Evolutionary conservation across 176 grass and related monocot species (phyloP), one percentile per base, ranked within the genome.

Genomic region (Alopecurus myosuroides): DNA sequence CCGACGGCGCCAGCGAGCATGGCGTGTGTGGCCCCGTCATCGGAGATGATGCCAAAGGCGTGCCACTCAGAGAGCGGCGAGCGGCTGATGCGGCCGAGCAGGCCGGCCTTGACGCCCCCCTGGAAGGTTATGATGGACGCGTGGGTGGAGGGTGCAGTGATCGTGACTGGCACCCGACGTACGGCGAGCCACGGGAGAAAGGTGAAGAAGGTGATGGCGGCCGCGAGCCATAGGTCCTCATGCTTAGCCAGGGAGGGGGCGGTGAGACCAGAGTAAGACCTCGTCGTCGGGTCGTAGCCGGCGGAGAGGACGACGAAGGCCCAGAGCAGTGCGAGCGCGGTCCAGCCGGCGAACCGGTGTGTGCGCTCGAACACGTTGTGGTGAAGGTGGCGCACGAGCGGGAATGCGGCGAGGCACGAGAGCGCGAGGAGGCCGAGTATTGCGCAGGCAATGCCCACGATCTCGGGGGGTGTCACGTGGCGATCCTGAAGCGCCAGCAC

Each of bases 301-400:
- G 74, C 64, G 0, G 90, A 84, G n/a, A 95, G 85, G 25, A 95
- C 55, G 77, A 90, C 80, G 48, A 88, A 95, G 11, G 29, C 88
- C 93, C 93, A 95, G 55, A 92, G 81, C 39, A 95, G 82, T 0
- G 79, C 88, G 15, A 95, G 93, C 10, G 90, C 90, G 7, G 45
- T 30, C 93, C 90, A 92, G 4, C 90, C 93, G 9, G 93, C 90
- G 50, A 92, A 92, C 11, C 93, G 90, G 82, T 95, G 93, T 14
- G 93, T 86, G 65, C 88, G 77, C 76, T 95, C 93, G 72, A 95
- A 95, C 48, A 88, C 88, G 90, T 95, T 95, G 74, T 95, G 93
- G 82, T 95, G 93, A 36, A 92, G 88, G 87, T 92, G 93, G 74
- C 93, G 90, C 40, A 95, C 39, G 23, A 92, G 85, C 33, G 93